Conservation (phyloP, 2,329 filamentous ascomycete genomes). For the Ciborinia camelliae region DNA sequence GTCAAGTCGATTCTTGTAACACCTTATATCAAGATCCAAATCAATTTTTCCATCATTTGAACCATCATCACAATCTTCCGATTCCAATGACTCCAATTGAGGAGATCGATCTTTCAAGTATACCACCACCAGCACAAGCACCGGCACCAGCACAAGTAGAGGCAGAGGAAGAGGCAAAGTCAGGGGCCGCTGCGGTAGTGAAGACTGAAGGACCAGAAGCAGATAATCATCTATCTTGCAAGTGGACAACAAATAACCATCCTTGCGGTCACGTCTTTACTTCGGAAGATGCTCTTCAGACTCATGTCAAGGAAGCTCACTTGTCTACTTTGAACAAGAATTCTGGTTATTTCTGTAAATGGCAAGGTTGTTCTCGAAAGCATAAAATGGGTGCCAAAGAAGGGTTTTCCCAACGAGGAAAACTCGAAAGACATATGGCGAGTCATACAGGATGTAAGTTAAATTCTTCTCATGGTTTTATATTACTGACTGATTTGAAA, state of each 20-base stretch:
- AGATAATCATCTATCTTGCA: constrained; percentile 27
- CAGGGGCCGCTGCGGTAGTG: neutral
- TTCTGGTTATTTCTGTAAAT: constrained; percentile 52
- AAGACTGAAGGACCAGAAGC: constrained; percentile 11
- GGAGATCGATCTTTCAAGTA: constrained; percentile 24
- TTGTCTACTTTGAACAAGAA: constrained; percentile 46
- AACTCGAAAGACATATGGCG: constrained; percentile 62
- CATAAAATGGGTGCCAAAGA: constrained; percentile 37
- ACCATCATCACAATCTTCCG: constrained; percentile 28
- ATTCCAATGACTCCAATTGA: constrained; percentile 22
- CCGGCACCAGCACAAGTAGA: neutral
- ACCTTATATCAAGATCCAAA: constrained; percentile 28
- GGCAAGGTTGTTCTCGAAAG: constrained; percentile 52
- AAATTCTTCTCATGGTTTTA: neutral
- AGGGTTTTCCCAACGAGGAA: constrained; percentile 58
- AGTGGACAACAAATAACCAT: constrained; percentile 28
- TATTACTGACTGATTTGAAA: neutral
- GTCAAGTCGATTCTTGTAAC: constrained; percentile 31
- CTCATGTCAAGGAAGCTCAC: constrained; percentile 52
- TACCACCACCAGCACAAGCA: neutral
- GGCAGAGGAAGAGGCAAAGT: neutral
- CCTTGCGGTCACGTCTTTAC: constrained; percentile 26
- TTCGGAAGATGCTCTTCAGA: constrained; percentile 49
- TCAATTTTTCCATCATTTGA: constrained; percentile 32
- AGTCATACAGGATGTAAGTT: constrained; percentile 61